Percentiles rank a stretch among this genome's conserved stretches.
phyloP scores from a whole-genome alignment of 176 grass and related monocot species.

The sorghum (Sorghum bicolor) region DNA sequence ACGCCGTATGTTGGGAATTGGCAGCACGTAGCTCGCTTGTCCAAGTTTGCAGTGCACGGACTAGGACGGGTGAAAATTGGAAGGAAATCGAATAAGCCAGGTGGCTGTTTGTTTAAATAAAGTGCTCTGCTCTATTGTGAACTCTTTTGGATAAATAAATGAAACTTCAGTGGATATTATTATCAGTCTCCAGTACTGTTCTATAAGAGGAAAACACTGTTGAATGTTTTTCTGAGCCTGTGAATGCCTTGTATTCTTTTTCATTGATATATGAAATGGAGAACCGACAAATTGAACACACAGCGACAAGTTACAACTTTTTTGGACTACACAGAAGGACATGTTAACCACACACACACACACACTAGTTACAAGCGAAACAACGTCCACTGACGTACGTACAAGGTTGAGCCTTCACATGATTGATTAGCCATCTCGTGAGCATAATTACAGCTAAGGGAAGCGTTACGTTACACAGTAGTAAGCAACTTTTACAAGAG shows the following conservation, averaged over 20 bases:
- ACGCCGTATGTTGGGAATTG: not conserved
- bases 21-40: not conserved
- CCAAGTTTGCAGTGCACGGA: not conserved
- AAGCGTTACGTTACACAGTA: not conserved
- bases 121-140: not conserved
- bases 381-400: not conserved
- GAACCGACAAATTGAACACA: not conserved
- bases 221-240: not conserved
- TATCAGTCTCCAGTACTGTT: not conserved
- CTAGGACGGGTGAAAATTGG: not conserved
- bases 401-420: slow-evolving; percentile 17
- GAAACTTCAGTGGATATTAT: not conserved
- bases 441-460: slow-evolving; percentile 16
- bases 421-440: slow-evolving; percentile 26
- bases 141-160: not conserved
- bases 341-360: not conserved
- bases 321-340: not conserved
- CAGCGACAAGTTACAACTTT: not conserved
- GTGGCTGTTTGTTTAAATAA: not conserved
- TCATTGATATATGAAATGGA: not conserved
- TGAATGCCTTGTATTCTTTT: not conserved
- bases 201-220: too few relatives aligned
- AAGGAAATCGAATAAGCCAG: not conserved
- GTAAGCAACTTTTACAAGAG: slow-evolving; percentile 4
- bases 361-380: not conserved